A percentile compares a stretch with the other conserved stretches of the same genome.
Evolutionary conservation across 177 flowering plant genomes (phyloP).

Genomic region (Vitis hybrid): DNA sequence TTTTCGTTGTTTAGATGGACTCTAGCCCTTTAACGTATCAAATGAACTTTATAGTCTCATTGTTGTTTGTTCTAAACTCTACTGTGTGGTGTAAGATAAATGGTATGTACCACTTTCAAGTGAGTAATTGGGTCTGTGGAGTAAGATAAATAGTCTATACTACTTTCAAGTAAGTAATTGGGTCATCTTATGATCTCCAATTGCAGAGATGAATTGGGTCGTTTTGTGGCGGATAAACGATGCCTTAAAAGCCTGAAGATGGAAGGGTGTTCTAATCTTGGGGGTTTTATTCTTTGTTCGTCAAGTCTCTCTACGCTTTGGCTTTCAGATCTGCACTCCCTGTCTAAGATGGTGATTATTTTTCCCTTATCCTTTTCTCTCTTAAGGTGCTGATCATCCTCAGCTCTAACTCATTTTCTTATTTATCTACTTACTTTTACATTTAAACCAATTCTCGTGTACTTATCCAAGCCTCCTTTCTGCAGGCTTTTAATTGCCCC

Average conservation of each 20-base stretch:
- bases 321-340: slow-evolving; percentile 83
- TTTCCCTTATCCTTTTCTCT: not conserved
- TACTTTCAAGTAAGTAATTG: not conserved
- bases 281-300: slow-evolving; percentile 64
- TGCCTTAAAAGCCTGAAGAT: slow-evolving; percentile 79
- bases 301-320: slow-evolving; percentile 78
- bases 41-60: not conserved
- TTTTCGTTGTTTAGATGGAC: not conserved
- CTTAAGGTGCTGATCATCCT: not conserved
- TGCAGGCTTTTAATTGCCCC: slow-evolving; percentile 80
- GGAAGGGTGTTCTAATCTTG: slow-evolving; percentile 89
- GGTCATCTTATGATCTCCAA: not conserved
- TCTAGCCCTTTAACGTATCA: not conserved
- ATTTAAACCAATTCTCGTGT: not conserved
- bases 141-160: no score
- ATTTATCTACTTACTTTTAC: not conserved
- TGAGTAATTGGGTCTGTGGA: not conserved
- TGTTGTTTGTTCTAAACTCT: no score
- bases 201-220: slow-evolving; percentile 87
- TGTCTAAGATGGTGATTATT: slow-evolving; percentile 75
- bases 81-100: no score
- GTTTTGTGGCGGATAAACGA: slow-evolving; percentile 84
- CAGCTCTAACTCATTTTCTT: not conserved
- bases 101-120: no score
- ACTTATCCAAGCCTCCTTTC: not conserved